These are phyloP conservation scores for Alternaria ventricosa DNA, from an alignment of 2,329 filamentous ascomycete genomes.

Conservation along the genomic window DNA sequence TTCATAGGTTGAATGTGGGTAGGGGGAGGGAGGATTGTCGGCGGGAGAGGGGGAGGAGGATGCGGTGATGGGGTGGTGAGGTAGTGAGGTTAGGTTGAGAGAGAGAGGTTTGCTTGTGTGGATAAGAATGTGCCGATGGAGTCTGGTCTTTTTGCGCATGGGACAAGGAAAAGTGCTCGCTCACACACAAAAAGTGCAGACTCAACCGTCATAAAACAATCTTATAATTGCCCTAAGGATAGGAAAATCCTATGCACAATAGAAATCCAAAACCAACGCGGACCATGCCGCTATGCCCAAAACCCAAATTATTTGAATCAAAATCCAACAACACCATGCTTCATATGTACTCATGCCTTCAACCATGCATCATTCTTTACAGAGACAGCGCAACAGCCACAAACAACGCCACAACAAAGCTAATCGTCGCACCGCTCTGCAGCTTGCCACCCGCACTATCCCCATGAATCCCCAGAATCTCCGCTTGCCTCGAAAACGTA, in stretches of 20 bases:
- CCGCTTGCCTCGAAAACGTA: conserved; percentile 62
- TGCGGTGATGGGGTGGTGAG: not conserved
- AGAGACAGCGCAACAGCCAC: conserved; percentile 35
- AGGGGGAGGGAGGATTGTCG: not conserved
- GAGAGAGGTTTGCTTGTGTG: too few relatives aligned
- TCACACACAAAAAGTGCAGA: not conserved
- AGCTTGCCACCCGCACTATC: conserved; percentile 29
- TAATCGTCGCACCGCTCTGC: conserved; percentile 37
- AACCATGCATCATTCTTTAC: conserved; percentile 11
- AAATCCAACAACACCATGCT: not conserved
- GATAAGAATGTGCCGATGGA: not conserved
- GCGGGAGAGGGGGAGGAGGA: not conserved
- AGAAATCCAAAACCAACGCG: not conserved
- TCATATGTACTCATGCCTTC: not conserved
- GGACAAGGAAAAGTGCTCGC: too few relatives aligned
- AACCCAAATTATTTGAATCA: not conserved
- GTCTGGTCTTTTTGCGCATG: not conserved
- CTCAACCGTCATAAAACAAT: not conserved
- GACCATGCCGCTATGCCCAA: not conserved
- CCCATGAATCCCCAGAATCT: conserved; percentile 46
- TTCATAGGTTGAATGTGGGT: not conserved
- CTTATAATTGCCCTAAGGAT: not conserved
- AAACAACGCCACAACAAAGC: conserved; percentile 43
- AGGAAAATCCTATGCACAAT: not conserved
- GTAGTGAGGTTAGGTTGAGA: too few relatives aligned